A percentile compares a stretch with the other conserved stretches of the same genome.
Evolutionary conservation across 495 filamentous ascomycete genomes (phyloP).

Genomic region (Xylaria nigripes): DNA sequence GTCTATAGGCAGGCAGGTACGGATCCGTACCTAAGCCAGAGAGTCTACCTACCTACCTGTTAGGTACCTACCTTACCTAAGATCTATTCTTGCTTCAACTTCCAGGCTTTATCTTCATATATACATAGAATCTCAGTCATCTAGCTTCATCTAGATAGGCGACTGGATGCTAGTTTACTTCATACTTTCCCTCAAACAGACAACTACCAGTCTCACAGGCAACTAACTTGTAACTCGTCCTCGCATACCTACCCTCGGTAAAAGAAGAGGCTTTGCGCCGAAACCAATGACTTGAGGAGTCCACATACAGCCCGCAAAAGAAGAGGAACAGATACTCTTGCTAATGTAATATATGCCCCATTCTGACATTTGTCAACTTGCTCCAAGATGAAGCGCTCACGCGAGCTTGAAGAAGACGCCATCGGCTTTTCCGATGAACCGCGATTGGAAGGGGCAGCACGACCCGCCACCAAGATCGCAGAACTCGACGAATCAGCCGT

Average conservation of each 20-base stretch:
- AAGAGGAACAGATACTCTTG: neutral
- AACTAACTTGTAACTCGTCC: neutral
- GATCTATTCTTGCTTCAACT: no score
- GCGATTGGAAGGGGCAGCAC: constrained; percentile 11
- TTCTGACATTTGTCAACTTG: constrained; percentile 8
- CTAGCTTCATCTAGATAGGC: no score
- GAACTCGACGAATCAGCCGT: constrained; percentile 33
- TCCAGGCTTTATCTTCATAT: no score
- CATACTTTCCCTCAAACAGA: neutral
- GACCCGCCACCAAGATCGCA: constrained; percentile 33
- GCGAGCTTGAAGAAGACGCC: constrained; percentile 38
- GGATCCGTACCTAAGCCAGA: no score
- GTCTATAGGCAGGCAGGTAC: no score
- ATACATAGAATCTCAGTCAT: no score
- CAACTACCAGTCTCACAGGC: neutral
- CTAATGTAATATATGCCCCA: constrained; percentile 28
- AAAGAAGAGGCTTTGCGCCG: neutral
- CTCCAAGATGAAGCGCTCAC: constrained; percentile 45
- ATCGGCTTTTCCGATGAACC: neutral
- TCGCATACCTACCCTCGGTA: neutral
- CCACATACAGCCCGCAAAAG: neutral
- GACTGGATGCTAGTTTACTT: no score
- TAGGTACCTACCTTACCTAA: no score
- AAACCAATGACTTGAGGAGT: no score
- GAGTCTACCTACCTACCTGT: no score